These are phyloP conservation scores for Avicennia marina DNA, from an alignment of 257 asterid species.

Conservation along the genomic window DNA sequence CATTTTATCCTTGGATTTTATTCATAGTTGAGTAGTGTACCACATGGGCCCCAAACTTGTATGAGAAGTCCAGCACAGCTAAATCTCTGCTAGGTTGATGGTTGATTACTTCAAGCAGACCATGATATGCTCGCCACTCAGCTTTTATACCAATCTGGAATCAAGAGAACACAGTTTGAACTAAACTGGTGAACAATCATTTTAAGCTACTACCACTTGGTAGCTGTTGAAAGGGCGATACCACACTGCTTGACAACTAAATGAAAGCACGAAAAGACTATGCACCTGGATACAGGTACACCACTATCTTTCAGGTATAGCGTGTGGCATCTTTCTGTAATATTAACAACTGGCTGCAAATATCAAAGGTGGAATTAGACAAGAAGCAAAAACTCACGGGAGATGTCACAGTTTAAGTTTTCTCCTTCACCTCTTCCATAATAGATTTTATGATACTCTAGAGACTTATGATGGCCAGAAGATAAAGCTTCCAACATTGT, in stretches of 20 bases:
- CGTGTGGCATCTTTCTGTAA: conserved; percentile 77
- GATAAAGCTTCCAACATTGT: background rate
- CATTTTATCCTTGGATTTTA: background rate
- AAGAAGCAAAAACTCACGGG: conserved; percentile 13
- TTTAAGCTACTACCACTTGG: conserved; percentile 6
- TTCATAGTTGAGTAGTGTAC: conserved; percentile 36
- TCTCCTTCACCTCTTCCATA: background rate
- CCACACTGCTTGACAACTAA: conserved; percentile 10
- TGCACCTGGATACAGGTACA: conserved; percentile 81
- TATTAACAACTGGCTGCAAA: conserved; percentile 81
- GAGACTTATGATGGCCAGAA: conserved; percentile 7
- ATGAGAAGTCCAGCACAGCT: conserved; percentile 86
- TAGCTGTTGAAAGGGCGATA: background rate
- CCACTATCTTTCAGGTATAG: conserved; percentile 93
- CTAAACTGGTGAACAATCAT: conserved; percentile 6
- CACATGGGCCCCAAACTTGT: conserved; percentile 65
- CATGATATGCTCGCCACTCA: conserved; percentile 87
- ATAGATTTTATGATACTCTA: conserved; percentile 3
- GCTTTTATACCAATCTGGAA: conserved; percentile 91
- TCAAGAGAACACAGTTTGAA: conserved; percentile 15
- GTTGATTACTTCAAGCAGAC: conserved; percentile 88
- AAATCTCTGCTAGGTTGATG: conserved; percentile 86
- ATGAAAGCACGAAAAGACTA: conserved; percentile 7
- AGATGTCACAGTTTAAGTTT: conserved; percentile 5
- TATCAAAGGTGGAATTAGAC: conserved; percentile 17